Conservation (phyloP, 805 yeast genomes). For the Cyberlindnera saturnus region DNA sequence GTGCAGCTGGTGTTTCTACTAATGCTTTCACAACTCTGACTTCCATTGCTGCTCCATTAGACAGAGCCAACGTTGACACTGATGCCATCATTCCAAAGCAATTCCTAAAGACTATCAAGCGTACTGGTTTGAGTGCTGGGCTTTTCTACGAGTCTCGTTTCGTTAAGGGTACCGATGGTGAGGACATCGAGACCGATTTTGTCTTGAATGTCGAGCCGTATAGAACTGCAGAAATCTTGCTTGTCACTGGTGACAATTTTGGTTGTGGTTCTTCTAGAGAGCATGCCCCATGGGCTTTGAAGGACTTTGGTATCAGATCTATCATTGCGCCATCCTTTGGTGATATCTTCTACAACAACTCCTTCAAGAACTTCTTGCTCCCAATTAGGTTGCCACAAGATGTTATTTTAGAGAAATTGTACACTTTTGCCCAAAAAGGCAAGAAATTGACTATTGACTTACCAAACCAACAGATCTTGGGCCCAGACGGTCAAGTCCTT, state of each 20-base stretch:
- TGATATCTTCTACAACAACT: slow-evolving; percentile 95
- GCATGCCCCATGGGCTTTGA: slow-evolving; percentile 99
- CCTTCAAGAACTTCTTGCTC: slow-evolving; percentile 90
- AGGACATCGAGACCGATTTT: slow-evolving; percentile 81
- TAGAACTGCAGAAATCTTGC: slow-evolving; percentile 71
- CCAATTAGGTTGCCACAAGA: slow-evolving; percentile 89
- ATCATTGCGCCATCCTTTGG: slow-evolving; percentile 98
- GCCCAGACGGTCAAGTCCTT: slow-evolving; percentile 63
- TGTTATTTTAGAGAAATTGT: slow-evolving; percentile 60
- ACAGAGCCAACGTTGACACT: slow-evolving; percentile 93
- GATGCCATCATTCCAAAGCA: slow-evolving; percentile 99
- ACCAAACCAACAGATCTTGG: slow-evolving; percentile 74
- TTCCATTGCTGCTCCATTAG: slow-evolving; percentile 91
- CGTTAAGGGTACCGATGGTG: slow-evolving; percentile 59
- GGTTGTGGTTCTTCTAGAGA: slow-evolving; percentile 99
- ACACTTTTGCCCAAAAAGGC: slow-evolving; percentile 77
- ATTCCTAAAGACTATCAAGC: slow-evolving; percentile 93
- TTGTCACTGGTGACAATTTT: slow-evolving; percentile 94
- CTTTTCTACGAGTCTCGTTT: slow-evolving; percentile 89
- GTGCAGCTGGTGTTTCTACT: slow-evolving; percentile 47
- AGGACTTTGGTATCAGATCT: slow-evolving; percentile 93
- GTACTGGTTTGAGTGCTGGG: slow-evolving; percentile 88
- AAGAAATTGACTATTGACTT: slow-evolving; percentile 68
- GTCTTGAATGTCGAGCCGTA: slow-evolving; percentile 83
- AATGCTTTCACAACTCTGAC: slow-evolving; percentile 69